Evolutionary conservation across 768 basidiomycete species (phyloP).

Genomic region (Sarcodon aspratus): DNA sequence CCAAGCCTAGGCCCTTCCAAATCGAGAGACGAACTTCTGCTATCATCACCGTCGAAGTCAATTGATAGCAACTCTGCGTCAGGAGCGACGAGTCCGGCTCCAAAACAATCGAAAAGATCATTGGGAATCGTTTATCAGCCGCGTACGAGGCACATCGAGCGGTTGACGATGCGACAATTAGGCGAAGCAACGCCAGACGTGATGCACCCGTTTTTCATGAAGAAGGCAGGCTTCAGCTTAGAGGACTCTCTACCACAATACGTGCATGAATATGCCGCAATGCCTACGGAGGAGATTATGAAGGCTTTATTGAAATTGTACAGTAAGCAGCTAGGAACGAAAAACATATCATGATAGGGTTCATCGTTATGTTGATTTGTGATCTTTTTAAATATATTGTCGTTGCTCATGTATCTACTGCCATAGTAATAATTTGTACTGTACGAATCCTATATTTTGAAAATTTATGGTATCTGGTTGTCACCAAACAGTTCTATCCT

Average conservation of each 20-base stretch:
- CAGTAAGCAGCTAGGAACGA: slow-evolving; percentile 48
- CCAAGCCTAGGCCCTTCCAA: slow-evolving; percentile 7
- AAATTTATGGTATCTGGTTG: background rate
- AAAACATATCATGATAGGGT: background rate
- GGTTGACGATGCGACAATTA: slow-evolving; percentile 75
- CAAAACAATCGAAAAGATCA: slow-evolving; percentile 7
- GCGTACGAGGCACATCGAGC: slow-evolving; percentile 56
- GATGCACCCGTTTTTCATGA: slow-evolving; percentile 82
- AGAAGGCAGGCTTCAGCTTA: slow-evolving; percentile 72
- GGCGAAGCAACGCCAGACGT: slow-evolving; percentile 86
- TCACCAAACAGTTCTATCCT: background rate
- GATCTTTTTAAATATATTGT: no score
- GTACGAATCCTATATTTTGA: background rate
- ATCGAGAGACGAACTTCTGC: no score
- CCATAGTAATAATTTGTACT: background rate
- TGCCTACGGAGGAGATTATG: slow-evolving; percentile 77
- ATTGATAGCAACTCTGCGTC: background rate
- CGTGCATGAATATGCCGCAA: slow-evolving; percentile 79
- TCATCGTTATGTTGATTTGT: no score
- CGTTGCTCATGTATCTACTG: slow-evolving; percentile 3
- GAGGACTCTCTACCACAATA: slow-evolving; percentile 82
- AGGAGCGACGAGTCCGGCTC: background rate
- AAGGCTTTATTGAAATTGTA: slow-evolving; percentile 68
- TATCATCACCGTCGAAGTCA: slow-evolving; percentile 1
- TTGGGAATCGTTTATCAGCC: slow-evolving; percentile 38